A percentile compares a stretch with the other conserved stretches of the same genome.
These are phyloP conservation scores for Chytridiales sp. DNA, from an alignment of 371 early-diverging fungal species.

Conservation along the genomic window DNA sequence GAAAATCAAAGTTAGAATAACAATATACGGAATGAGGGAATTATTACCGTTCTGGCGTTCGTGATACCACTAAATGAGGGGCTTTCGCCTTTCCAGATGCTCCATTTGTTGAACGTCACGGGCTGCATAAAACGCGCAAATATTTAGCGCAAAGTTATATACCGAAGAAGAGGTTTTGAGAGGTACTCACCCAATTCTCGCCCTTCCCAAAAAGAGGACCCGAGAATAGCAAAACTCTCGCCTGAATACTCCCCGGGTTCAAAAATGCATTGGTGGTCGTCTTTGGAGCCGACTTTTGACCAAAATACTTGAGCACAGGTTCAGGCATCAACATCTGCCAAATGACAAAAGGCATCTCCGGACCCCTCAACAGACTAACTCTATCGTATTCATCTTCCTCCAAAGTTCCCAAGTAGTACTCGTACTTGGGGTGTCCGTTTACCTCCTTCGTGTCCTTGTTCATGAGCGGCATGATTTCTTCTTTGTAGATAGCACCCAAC, in stretches of 20 bases:
- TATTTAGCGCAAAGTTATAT: neutral
- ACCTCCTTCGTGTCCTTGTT: constrained; percentile 17
- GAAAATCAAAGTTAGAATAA: neutral
- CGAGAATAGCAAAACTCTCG: constrained; percentile 52
- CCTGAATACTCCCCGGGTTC: constrained; percentile 27
- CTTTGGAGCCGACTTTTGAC: constrained; percentile 26
- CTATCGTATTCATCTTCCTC: too few relatives aligned
- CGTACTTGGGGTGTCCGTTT: constrained; percentile 31
- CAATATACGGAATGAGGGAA: too few relatives aligned
- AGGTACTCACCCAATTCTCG: neutral
- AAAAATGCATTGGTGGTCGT: constrained; percentile 32
- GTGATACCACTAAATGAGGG: constrained; percentile 42
- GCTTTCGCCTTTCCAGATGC: constrained; percentile 30
- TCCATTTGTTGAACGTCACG: constrained; percentile 20
- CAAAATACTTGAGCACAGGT: constrained; percentile 8
- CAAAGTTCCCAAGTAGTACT: constrained; percentile 23
- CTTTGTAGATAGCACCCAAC: constrained; percentile 56
- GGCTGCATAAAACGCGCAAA: constrained; percentile 38
- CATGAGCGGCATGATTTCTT: constrained; percentile 51
- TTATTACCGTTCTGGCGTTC: constrained; percentile 48
- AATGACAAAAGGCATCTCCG: constrained; percentile 44
- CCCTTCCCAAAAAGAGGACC: constrained; percentile 12
- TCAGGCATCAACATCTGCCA: constrained; percentile 47
- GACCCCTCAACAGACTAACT: constrained; percentile 45
- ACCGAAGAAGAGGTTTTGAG: neutral